Percentiles rank a stretch among this genome's conserved stretches.
These are phyloP conservation scores for Venturia oleaginea DNA, from an alignment of 2,329 filamentous ascomycete genomes.

Conservation along the genomic window DNA sequence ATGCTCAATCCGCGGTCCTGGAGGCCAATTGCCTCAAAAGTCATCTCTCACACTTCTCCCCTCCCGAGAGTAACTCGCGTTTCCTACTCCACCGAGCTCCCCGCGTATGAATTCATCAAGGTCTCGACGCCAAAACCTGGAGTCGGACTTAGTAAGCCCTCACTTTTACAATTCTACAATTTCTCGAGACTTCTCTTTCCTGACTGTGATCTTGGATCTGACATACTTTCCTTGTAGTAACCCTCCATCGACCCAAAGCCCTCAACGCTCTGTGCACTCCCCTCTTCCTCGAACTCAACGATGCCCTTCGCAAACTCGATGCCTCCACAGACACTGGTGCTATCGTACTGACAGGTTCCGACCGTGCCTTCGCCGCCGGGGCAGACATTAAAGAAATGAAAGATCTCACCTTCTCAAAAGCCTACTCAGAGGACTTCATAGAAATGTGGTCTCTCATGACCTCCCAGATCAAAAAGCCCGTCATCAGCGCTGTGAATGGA, in stretches of 20 bases:
- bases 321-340: slow-evolving; percentile 59
- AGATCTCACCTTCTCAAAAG: slow-evolving; percentile 75
- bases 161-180: background rate
- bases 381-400: slow-evolving; percentile 99
- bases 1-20: slow-evolving; percentile 41
- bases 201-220: background rate
- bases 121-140: slow-evolving; percentile 78
- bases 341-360: slow-evolving; percentile 79
- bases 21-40: slow-evolving; percentile 51
- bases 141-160: slow-evolving; percentile 66
- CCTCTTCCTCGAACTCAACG: slow-evolving; percentile 82
- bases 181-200: background rate
- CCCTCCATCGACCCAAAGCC: slow-evolving; percentile 86
- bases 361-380: slow-evolving; percentile 87
- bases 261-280: slow-evolving; percentile 90
- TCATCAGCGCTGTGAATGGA: slow-evolving; percentile 89
- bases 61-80: slow-evolving; percentile 47
- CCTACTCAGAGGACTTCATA: slow-evolving; percentile 88
- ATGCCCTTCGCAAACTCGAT: slow-evolving; percentile 64
- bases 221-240: slow-evolving; percentile 49
- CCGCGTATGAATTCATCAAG: slow-evolving; percentile 69
- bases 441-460: slow-evolving; percentile 86
- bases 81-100: slow-evolving; percentile 34
- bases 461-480: slow-evolving; percentile 78
- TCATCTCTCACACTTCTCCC: slow-evolving; percentile 39